phyloP scores from a whole-genome alignment of 1,284 basidiomycete species.

The Irpex rosettiformis region DNA sequence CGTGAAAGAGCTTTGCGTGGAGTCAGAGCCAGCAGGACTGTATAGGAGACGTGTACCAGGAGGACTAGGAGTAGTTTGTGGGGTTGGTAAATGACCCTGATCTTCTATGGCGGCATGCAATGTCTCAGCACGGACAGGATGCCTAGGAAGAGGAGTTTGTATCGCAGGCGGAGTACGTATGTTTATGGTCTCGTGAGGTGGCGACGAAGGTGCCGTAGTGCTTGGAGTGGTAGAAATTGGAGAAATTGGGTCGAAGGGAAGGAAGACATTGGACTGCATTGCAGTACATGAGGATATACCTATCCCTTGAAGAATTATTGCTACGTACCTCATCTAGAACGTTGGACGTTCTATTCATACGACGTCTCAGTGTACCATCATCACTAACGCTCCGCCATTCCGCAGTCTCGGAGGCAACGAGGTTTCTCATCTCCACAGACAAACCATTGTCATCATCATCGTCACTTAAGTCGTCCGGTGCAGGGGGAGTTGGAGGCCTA shows the following conservation, averaged over 20 bases:
- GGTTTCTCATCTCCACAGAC: slow-evolving; percentile 45
- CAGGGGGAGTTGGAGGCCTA: background rate
- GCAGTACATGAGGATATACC: background rate
- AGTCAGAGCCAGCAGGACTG: slow-evolving; percentile 12
- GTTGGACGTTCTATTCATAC: slow-evolving; percentile 24
- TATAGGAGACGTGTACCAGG: slow-evolving; percentile 8
- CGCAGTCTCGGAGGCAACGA: slow-evolving; percentile 45
- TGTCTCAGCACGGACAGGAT: slow-evolving; percentile 4
- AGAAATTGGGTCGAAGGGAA: slow-evolving; percentile 41
- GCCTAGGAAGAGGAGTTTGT: slow-evolving; percentile 10
- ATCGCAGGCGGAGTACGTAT: slow-evolving; percentile 12
- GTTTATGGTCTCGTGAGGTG: slow-evolving; percentile 19
- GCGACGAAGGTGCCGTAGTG: slow-evolving; percentile 36
- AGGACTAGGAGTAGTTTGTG: background rate
- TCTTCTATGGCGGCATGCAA: background rate
- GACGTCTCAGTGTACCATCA: slow-evolving; percentile 32
- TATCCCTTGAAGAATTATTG: background rate
- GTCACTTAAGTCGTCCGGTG: slow-evolving; percentile 9
- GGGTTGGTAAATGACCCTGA: background rate
- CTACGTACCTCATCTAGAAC: slow-evolving; percentile 44
- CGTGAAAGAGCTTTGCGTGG: slow-evolving; percentile 23
- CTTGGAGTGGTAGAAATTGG: slow-evolving; percentile 48
- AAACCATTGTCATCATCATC: slow-evolving; percentile 14
- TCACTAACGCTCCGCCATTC: slow-evolving; percentile 48
- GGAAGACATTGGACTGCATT: slow-evolving; percentile 36